Evolutionary conservation across 2,329 filamentous ascomycete genomes (phyloP).

Genomic region (Tolypocladium ovalisporum): DNA sequence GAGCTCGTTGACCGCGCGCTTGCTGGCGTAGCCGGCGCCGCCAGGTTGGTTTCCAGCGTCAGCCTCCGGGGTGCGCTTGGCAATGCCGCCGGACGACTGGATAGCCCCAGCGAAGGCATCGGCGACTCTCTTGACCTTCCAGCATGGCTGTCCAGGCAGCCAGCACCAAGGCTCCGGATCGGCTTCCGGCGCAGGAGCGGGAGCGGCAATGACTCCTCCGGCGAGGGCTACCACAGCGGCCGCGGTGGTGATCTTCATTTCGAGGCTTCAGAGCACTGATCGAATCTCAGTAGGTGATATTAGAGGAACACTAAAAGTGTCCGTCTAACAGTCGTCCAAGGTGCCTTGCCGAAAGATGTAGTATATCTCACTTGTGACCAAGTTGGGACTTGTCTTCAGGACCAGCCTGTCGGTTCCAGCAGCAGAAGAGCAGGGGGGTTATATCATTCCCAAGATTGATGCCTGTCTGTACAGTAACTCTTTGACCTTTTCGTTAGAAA

Average conservation of each 20-base stretch:
- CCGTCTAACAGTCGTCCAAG: background rate
- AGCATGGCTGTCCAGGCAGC: slow-evolving; percentile 20
- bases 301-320: background rate
- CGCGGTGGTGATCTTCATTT: slow-evolving; percentile 17
- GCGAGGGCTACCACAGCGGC: slow-evolving; percentile 11
- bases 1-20: slow-evolving; percentile 26
- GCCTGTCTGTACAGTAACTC: background rate
- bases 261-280: background rate
- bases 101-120: slow-evolving; percentile 12
- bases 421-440: background rate
- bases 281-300: background rate
- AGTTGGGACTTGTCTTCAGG: background rate
- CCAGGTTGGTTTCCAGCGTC: slow-evolving; percentile 21
- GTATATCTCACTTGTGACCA: background rate
- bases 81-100: slow-evolving; percentile 11
- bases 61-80: slow-evolving; percentile 14
- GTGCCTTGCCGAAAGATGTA: background rate
- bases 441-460: background rate
- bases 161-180: slow-evolving; percentile 7
- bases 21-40: slow-evolving; percentile 24
- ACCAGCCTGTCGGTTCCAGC: background rate
- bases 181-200: slow-evolving; percentile 7
- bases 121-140: slow-evolving; percentile 19
- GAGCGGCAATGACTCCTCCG: slow-evolving; percentile 8
- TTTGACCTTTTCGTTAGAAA: background rate